Conservation (phyloP, 768 basidiomycete genomes). For the Lactarius psammicola region DNA sequence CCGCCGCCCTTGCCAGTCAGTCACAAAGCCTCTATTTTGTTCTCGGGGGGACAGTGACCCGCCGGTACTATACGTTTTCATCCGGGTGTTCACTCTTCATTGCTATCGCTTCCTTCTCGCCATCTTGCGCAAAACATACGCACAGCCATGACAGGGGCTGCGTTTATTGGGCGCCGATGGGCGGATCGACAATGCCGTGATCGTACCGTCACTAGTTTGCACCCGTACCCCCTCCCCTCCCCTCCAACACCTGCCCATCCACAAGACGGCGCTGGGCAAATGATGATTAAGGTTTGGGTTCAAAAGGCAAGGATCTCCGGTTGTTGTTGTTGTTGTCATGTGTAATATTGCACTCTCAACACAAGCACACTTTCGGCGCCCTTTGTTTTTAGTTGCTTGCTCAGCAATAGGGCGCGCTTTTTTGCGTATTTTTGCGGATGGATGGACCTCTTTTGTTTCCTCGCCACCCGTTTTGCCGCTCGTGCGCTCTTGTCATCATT, state of each 20-base stretch:
- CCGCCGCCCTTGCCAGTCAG: background rate
- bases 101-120: constrained; percentile 1
- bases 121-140: background rate
- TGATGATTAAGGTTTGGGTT: constrained; percentile 17
- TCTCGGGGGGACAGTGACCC: background rate
- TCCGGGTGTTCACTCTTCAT: background rate
- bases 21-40: background rate
- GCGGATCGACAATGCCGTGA: constrained; percentile 27
- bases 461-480: background rate
- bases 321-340: too few species aligned
- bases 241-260: background rate
- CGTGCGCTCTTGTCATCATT: background rate
- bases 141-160: constrained; percentile 20
- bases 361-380: background rate
- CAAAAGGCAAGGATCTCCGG: constrained; percentile 8
- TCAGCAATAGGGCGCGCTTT: background rate
- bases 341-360: too few species aligned
- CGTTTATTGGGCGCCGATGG: constrained; percentile 26
- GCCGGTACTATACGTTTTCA: background rate
- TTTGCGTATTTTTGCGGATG: background rate
- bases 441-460: background rate
- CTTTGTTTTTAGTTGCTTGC: background rate
- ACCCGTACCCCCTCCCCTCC: too few species aligned
- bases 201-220: constrained; percentile 2
- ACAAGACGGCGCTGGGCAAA: background rate